Percentiles rank a stretch among this genome's conserved stretches.
phyloP scores from a whole-genome alignment of 768 basidiomycete genomes.

The Pilatotrama ljubarskyi region DNA sequence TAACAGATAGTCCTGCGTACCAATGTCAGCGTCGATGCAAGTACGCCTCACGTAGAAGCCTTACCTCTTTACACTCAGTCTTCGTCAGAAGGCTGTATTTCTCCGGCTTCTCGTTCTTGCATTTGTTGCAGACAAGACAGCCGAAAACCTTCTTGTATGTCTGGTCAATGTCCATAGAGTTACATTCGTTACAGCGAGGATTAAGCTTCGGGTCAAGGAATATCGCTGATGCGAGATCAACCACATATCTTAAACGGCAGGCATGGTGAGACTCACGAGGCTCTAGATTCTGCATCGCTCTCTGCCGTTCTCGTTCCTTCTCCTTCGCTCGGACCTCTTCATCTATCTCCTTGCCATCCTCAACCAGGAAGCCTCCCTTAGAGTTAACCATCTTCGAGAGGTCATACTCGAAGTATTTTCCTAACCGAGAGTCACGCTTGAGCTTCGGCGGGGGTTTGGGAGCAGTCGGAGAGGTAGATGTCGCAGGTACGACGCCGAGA shows the following conservation, averaged over 20 bases:
- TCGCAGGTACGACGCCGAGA: slow-evolving; percentile 54
- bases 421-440: slow-evolving; percentile 75
- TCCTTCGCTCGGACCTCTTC: slow-evolving; percentile 76
- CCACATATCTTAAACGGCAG: background rate
- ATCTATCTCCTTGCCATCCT: slow-evolving; percentile 81
- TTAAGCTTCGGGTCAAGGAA: slow-evolving; percentile 70
- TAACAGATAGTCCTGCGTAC: slow-evolving; percentile 62
- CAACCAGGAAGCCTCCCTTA: slow-evolving; percentile 92
- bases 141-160: slow-evolving; percentile 80
- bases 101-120: slow-evolving; percentile 88
- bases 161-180: slow-evolving; percentile 86
- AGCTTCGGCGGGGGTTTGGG: slow-evolving; percentile 52
- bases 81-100: slow-evolving; percentile 95
- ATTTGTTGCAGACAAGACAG: slow-evolving; percentile 83
- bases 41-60: slow-evolving; percentile 21
- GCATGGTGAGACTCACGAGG: slow-evolving; percentile 53
- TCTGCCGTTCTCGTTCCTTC: slow-evolving; percentile 77
- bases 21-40: background rate
- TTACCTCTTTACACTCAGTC: slow-evolving; percentile 94
- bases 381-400: slow-evolving; percentile 96
- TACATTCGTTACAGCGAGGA: slow-evolving; percentile 85
- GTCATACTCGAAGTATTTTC: slow-evolving; percentile 97
- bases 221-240: slow-evolving; percentile 55
- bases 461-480: slow-evolving; percentile 60
- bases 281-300: slow-evolving; percentile 72